phyloP scores from a whole-genome alignment of 208 protist genomes.

The Naegleria fowleri region DNA sequence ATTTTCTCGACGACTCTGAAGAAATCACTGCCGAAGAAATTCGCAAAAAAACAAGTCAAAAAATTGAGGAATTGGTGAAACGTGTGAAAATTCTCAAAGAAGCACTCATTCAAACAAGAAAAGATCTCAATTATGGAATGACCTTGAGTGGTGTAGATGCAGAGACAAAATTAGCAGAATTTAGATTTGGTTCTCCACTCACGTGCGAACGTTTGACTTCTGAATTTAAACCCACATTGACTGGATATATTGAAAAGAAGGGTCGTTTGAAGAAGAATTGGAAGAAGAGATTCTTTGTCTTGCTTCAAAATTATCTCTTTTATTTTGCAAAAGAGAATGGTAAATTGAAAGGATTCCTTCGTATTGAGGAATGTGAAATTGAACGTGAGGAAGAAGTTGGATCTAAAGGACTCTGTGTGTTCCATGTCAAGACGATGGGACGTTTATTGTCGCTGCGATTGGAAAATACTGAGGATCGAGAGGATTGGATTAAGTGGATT shows the following conservation, averaged over 20 bases:
- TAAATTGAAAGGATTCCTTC: background rate
- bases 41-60: background rate
- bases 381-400: background rate
- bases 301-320: background rate
- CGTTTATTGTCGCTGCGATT: background rate
- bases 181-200: background rate
- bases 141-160: background rate
- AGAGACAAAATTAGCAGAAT: background rate
- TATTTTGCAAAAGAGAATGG: background rate
- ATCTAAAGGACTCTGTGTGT: background rate
- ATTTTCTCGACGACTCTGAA: background rate
- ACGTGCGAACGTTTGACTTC: background rate
- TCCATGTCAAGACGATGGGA: background rate
- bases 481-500: background rate
- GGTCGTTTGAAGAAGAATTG: slow-evolving; percentile 1
- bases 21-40: background rate
- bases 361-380: background rate
- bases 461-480: background rate
- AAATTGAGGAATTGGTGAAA: background rate
- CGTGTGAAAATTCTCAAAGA: background rate
- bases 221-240: background rate
- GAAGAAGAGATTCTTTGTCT: background rate
- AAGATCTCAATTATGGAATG: background rate
- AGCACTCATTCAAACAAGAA: background rate
- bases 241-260: background rate